phyloP scores from a whole-genome alignment of 768 basidiomycete genomes.

The Hebeloma cylindrosporum region DNA sequence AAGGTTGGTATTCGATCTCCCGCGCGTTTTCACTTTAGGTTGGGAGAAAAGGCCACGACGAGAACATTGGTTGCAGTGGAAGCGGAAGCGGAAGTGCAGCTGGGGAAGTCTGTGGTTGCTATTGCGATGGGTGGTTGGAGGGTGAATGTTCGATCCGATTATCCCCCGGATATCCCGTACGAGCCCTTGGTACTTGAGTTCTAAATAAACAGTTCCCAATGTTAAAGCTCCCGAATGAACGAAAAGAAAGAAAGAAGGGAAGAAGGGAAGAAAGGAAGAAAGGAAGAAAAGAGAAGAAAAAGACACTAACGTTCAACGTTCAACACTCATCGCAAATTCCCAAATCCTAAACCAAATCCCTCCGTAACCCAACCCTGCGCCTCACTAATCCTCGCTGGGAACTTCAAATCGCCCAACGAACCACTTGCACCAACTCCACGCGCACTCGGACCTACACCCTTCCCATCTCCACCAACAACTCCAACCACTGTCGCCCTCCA shows the following conservation, averaged over 20 bases:
- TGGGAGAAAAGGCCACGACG: too few species aligned
- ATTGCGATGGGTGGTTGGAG: too few species aligned
- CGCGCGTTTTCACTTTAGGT: too few species aligned
- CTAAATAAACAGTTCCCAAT: too few species aligned
- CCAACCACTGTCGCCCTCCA: conserved; percentile 20
- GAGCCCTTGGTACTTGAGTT: too few species aligned
- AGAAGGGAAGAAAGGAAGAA: too few species aligned
- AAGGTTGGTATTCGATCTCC: too few species aligned
- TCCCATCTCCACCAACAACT: background rate
- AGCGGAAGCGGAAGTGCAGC: too few species aligned
- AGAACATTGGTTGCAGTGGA: too few species aligned
- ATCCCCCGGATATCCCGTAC: conserved; percentile 64
- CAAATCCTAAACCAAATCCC: conserved; percentile 81
- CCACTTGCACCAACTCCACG: too few species aligned
- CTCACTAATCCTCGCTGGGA: conserved; percentile 71
- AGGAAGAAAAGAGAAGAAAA: conserved; percentile 3
- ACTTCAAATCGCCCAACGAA: conserved; percentile 72
- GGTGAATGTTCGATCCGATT: too few species aligned
- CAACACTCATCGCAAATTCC: conserved; percentile 82
- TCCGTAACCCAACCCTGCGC: conserved; percentile 55
- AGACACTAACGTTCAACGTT: conserved; percentile 79
- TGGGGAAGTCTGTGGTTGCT: too few species aligned
- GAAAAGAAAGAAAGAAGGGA: conserved; percentile 2
- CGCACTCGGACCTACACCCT: conserved; percentile 1
- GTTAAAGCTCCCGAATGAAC: background rate